Base-by-base conservation (phyloP, 495 filamentous ascomycete species). In the Trichoderma gamsii region DNA sequence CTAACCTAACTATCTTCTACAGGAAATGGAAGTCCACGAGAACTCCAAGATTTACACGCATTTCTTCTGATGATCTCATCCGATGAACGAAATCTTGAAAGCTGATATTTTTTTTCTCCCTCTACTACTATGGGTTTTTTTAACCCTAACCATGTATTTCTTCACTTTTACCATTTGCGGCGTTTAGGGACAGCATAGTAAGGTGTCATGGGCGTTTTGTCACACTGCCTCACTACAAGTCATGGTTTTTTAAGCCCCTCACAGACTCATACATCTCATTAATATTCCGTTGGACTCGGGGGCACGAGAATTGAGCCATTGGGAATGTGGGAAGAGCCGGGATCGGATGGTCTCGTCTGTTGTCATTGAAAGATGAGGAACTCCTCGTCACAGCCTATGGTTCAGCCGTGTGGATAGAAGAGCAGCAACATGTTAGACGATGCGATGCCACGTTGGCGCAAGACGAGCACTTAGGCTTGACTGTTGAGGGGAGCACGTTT, bases 21-120 rank as follows among this genome's bases (percentile, higher is more conserved):
- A 99, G 96, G 95, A 99, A 80, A 99, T 99, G 95, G 95, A 98
- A 83, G 95, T 99, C 75, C 95, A 99, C 76, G 93, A 97, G 80
- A 90, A 89, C 76, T 98, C 96, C 67, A 98, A 98, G 79, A 90
- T 97, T 72, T 97, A 98, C 84, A 99, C 95, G 73, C 95, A 99
- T 85, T 99, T 98, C 86, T 97, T 99, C 82, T 99, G 78, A 85
- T 73, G 81, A 80, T 72, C 72, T 61, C 35, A 61, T 32, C 56
- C 27, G 12, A 32, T 61, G 56, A 25, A 61, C 56, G 56, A 61
- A 67, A 65, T 72, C 70, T 70, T 79, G 70, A 69, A 69, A 75
- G 73, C 75, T 74, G 72, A 76, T 74, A 73, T 67, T 56, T 76
- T 74, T 74, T 51, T 76, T 74, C 71, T 11, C 18, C 18, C 49